These are phyloP conservation scores for Geotrichum cucujoidarum DNA, from an alignment of 1,139 yeast species.

Conservation along the genomic window DNA sequence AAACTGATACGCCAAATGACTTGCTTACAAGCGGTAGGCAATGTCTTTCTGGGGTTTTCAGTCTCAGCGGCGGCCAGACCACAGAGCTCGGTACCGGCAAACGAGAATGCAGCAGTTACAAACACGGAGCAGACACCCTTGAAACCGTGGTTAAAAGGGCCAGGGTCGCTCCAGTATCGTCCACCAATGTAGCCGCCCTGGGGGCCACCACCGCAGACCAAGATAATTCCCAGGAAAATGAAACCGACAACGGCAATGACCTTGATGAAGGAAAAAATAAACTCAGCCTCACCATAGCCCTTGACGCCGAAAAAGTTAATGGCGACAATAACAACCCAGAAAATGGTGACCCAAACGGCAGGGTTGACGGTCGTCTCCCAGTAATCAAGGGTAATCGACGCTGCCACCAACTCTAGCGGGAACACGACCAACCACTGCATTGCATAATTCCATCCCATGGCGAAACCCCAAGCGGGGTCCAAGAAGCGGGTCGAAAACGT, in stretches of 20 bases:
- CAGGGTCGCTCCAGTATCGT: conserved; percentile 58
- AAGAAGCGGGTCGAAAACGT: conserved; percentile 52
- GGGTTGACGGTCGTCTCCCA: conserved; percentile 58
- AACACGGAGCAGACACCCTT: conserved; percentile 78
- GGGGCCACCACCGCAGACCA: conserved; percentile 65
- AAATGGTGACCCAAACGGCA: conserved; percentile 62
- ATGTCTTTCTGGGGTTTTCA: conserved; percentile 58
- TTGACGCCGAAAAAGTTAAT: conserved; percentile 66
- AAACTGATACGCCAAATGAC: conserved; percentile 68
- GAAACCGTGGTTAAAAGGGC: conserved; percentile 59
- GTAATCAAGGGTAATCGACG: conserved; percentile 61
- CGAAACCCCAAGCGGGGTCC: conserved; percentile 67
- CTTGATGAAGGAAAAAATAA: conserved; percentile 54
- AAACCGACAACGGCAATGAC: conserved; percentile 60
- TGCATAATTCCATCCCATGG: conserved; percentile 78
- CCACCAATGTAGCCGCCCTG: conserved; percentile 56
- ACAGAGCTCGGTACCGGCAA: conserved; percentile 75
- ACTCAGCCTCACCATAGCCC: conserved; percentile 74
- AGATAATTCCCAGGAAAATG: conserved; percentile 53
- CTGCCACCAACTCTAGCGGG: conserved; percentile 73
- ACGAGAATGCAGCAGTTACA: conserved; percentile 80
- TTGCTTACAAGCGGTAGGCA: conserved; percentile 64
- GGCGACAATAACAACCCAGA: conserved; percentile 51
- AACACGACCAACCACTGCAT: conserved; percentile 70
- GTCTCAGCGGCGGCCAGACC: conserved; percentile 85